These are phyloP conservation scores for Pseudocercospora vitis DNA, from an alignment of 2,329 filamentous ascomycete genomes.

Conservation along the genomic window DNA sequence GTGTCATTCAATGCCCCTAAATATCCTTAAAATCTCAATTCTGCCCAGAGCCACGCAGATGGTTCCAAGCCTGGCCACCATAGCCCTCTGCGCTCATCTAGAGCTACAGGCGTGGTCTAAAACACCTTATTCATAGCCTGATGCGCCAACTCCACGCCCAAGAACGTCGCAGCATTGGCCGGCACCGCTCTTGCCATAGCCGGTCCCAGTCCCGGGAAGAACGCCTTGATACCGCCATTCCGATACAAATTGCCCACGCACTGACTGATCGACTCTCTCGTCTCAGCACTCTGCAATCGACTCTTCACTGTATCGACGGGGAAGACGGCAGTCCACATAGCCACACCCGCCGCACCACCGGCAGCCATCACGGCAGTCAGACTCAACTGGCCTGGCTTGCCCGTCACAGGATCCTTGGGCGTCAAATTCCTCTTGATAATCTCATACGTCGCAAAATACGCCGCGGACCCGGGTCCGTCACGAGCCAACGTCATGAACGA, in stretches of 20 bases:
- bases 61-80: too few species aligned
- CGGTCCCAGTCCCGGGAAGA: conserved; percentile 95
- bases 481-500: conserved; percentile 86
- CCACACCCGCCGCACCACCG: conserved; percentile 86
- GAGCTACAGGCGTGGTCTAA: too few species aligned
- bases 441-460: conserved; percentile 97
- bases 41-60: too few species aligned
- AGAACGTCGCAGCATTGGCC: conserved; percentile 93
- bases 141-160: conserved; percentile 81
- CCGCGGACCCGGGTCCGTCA: conserved; percentile 88
- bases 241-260: conserved; percentile 81
- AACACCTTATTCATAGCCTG: conserved; percentile 78
- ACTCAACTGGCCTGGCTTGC: conserved; percentile 71
- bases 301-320: conserved; percentile 97
- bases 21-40: not conserved
- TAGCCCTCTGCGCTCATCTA: too few species aligned
- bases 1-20: not conserved
- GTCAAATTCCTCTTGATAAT: conserved; percentile 86
- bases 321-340: conserved; percentile 99
- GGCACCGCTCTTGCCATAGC: conserved; percentile 90
- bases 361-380: conserved; percentile 80
- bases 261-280: conserved; percentile 74
- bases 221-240: conserved; percentile 80
- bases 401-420: conserved; percentile 74
- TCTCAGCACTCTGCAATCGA: conserved; percentile 85